phyloP scores from a whole-genome alignment of 805 yeast species.

The Candida morakotiae region DNA sequence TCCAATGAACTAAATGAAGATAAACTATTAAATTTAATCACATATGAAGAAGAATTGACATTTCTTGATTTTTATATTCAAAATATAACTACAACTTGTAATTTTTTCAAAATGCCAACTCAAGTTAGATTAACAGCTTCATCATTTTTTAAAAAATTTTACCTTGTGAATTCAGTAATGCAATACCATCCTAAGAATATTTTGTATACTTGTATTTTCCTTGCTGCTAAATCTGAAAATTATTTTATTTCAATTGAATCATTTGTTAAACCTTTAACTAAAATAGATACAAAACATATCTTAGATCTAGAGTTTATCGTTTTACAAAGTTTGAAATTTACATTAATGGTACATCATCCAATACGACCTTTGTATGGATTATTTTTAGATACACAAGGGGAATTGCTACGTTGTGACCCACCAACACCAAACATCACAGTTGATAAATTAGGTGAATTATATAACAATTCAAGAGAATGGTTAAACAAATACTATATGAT shows the following conservation, averaged over 20 bases:
- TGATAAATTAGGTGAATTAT: conserved; percentile 59
- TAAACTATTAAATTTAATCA: conserved; percentile 42
- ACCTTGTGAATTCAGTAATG: conserved; percentile 75
- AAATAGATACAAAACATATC: conserved; percentile 62
- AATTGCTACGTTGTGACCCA: conserved; percentile 40
- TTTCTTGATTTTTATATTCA: conserved; percentile 70
- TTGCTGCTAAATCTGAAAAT: conserved; percentile 92
- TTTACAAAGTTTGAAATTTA: conserved; percentile 70
- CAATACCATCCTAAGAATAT: conserved; percentile 83
- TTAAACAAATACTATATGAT: conserved; percentile 61
- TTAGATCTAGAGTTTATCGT: conserved; percentile 76
- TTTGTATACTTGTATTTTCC: conserved; percentile 66
- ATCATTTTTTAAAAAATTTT: conserved; percentile 76
- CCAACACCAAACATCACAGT: conserved; percentile 41
- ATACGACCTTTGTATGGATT: conserved; percentile 90
- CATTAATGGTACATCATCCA: conserved; percentile 85
- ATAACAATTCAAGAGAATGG: conserved; percentile 65
- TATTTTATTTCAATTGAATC: conserved; percentile 80
- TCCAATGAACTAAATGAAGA: conserved; percentile 25
- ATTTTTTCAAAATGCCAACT: conserved; percentile 76
- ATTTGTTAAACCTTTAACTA: conserved; percentile 67
- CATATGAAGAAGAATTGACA: conserved; percentile 65
- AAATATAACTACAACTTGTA: conserved; percentile 65
- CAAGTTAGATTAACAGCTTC: conserved; percentile 88
- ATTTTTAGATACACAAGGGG: conserved; percentile 79